These are phyloP conservation scores for Akanthomyces muscarius DNA, from an alignment of 2,329 filamentous ascomycete species.

Conservation along the genomic window DNA sequence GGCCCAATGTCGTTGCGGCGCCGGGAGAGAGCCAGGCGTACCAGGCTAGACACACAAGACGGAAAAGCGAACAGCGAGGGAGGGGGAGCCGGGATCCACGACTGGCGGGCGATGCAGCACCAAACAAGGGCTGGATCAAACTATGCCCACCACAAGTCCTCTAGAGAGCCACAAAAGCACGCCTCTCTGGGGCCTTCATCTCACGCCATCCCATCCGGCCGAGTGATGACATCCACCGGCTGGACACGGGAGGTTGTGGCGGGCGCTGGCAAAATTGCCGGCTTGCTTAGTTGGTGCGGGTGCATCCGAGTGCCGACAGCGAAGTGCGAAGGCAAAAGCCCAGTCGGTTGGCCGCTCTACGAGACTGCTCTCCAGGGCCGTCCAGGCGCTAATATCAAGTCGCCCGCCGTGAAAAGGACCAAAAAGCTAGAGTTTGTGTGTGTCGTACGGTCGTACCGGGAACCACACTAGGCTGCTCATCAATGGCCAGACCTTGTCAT, in stretches of 20 bases:
- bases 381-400: neutral
- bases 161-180: slow-evolving; percentile 7
- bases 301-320: slow-evolving; percentile 11
- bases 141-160: slow-evolving; percentile 16
- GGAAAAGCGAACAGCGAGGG: neutral
- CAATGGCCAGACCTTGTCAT: neutral
- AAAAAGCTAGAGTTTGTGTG: neutral
- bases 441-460: neutral
- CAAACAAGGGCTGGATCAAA: slow-evolving; percentile 1
- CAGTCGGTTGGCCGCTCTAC: neutral
- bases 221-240: neutral
- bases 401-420: neutral
- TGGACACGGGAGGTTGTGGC: neutral
- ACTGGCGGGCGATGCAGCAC: neutral
- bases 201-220: neutral
- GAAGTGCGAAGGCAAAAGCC: neutral
- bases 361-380: neutral
- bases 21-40: neutral
- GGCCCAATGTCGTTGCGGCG: neutral
- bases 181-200: neutral
- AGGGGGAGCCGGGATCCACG: slow-evolving; percentile 2
- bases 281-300: neutral
- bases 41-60: neutral
- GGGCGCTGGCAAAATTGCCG: neutral
- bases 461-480: neutral